Conservation (phyloP, 2,329 filamentous ascomycete species). For the Stagonosporopsis rhizophila region DNA sequence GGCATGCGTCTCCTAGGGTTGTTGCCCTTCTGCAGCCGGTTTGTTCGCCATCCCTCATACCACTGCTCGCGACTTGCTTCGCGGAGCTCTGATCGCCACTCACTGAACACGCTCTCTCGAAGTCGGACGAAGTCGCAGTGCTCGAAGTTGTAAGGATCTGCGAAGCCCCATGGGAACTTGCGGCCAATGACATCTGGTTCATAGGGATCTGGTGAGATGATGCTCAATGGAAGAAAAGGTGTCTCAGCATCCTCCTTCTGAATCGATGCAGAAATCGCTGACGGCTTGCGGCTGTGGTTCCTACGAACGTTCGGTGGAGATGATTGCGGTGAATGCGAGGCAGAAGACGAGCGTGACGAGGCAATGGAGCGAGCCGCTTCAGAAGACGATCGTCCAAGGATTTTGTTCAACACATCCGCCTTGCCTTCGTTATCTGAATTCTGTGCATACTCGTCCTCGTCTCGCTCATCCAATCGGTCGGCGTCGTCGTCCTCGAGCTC, state of each 20-base stretch:
- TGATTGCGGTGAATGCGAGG: conserved; percentile 42
- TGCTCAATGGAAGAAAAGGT: conserved; percentile 85
- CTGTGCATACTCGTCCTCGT: conserved; percentile 56
- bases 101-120: conserved; percentile 89
- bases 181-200: conserved; percentile 81
- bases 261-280: conserved; percentile 49
- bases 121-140: conserved; percentile 94
- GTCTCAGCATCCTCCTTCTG: conserved; percentile 51
- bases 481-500: conserved; percentile 70
- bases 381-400: conserved; percentile 48
- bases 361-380: conserved; percentile 44
- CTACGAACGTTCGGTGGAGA: conserved; percentile 43
- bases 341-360: conserved; percentile 42
- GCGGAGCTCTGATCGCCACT: conserved; percentile 90
- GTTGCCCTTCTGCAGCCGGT: conserved; percentile 49
- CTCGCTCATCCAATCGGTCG: conserved; percentile 58
- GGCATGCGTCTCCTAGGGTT: conserved; percentile 32
- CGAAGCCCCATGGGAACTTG: conserved; percentile 95
- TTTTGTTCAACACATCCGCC: conserved; percentile 48
- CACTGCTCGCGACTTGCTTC: conserved; percentile 90
- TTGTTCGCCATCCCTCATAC: conserved; percentile 94
- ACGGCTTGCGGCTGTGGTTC: conserved; percentile 51
- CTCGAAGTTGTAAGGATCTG: conserved; percentile 86
- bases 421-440: conserved; percentile 45
- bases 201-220: conserved; percentile 93